Evolutionary conservation across 768 basidiomycete genomes (phyloP).

Genomic region (Hypsizygus marmoreus): DNA sequence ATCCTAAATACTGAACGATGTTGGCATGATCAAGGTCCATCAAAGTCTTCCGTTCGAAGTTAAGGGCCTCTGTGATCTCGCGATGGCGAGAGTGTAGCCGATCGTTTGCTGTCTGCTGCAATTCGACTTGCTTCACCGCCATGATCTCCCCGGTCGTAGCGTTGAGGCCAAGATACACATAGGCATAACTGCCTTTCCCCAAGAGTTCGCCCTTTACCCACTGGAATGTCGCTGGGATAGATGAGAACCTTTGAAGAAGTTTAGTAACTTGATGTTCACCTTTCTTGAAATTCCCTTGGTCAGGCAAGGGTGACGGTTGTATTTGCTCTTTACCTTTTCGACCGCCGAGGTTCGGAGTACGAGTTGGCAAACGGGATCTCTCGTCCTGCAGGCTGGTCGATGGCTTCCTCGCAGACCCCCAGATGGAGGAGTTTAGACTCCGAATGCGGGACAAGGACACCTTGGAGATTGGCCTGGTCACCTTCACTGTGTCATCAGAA

Average conservation of each 20-base stretch:
- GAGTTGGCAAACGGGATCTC: background rate
- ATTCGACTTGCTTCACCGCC: constrained; percentile 95
- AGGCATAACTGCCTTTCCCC: constrained; percentile 92
- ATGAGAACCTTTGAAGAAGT: background rate
- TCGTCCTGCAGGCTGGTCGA: background rate
- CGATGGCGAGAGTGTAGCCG: constrained; percentile 62
- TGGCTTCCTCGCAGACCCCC: too few relatives aligned
- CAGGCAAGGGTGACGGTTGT: background rate
- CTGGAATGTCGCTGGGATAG: constrained; percentile 63
- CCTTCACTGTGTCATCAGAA: background rate
- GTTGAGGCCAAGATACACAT: constrained; percentile 90
- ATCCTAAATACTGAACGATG: constrained; percentile 91
- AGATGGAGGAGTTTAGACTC: constrained; percentile 1
- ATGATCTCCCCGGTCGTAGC: constrained; percentile 90
- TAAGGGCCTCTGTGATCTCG: constrained; percentile 76
- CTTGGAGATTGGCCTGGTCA: background rate
- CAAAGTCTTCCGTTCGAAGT: constrained; percentile 83
- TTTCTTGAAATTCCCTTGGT: constrained; percentile 11
- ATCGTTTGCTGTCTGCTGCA: constrained; percentile 74
- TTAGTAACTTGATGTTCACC: constrained; percentile 2
- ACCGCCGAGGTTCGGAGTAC: background rate
- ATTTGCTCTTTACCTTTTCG: background rate
- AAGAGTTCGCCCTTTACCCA: constrained; percentile 94
- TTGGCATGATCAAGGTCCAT: constrained; percentile 88
- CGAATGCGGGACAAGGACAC: constrained; percentile 4